Evolutionary conservation across 306 rosid genomes (phyloP), one percentile per base, ranked within the genome.

Genomic region (Vicia sativa): DNA sequence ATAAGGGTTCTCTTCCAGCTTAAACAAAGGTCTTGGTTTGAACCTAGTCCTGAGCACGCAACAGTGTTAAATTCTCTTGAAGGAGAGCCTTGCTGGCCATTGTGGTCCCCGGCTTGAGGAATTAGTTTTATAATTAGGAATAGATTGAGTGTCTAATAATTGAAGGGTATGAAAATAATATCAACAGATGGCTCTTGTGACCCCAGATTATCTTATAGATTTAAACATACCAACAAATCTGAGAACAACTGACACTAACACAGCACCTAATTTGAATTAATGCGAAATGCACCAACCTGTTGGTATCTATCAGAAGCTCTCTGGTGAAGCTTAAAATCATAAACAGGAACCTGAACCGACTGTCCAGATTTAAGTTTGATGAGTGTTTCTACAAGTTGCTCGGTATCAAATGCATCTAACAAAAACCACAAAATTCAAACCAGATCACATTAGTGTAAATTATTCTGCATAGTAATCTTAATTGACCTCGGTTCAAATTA

Each of bases 321-420:
- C 48, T 71, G 77, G 44, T 81, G 81, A 15, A 50, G 65, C 74
- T 77, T 77, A 35, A 81, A 81, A 73, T 77, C 81, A 43, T 81
- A 81, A 49, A 77, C 26, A n/a, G 85, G 85, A 57, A 81, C 74
- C 70, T 77, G 84, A 77, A 79, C 87, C 16, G 82, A 73, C 16
- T 77, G 80, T 34, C 82, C 84, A 79, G 78, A 73, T 83, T 77
- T 79, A 56, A 83, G 87, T 59, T 77, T 70, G 56, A 63, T 41
- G 57, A 83, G 38, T 12, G 82, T 79, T 71, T 83, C 82, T 41
- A 79, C 77, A n/a, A 83, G 80, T 80, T 79, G 78, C 52, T 83
- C 78, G 11, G 78, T 73, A 34, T 79, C 87, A 66, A 79, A 83
- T 67, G 84, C 87, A 78, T 79, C 87, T 83, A 77, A 9, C 15